A percentile compares a stretch with the other conserved stretches of the same genome.
Evolutionary conservation across 129 eudicot genomes (phyloP).

Genomic region (Ambrosia artemisiifolia): DNA sequence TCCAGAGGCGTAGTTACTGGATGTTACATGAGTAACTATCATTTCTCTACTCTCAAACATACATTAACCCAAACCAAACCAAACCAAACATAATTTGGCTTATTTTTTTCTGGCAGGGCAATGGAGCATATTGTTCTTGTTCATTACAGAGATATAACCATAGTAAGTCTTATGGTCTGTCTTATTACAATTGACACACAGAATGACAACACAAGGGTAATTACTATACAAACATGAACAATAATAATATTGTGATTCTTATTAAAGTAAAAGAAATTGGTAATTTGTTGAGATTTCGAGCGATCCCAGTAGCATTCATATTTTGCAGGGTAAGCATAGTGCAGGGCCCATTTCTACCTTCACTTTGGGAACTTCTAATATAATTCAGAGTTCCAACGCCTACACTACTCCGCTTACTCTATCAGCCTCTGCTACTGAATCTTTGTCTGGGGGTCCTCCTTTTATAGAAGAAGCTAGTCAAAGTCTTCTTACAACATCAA

Average conservation of each 20-base stretch:
- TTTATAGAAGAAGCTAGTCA: conserved; percentile 56
- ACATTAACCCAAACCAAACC: too few relatives aligned
- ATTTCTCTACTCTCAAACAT: background rate
- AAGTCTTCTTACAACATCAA: conserved; percentile 33
- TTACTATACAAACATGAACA: background rate
- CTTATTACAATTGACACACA: background rate
- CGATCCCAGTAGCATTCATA: conserved; percentile 20
- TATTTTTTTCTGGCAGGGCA: conserved; percentile 48
- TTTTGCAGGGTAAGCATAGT: conserved; percentile 37
- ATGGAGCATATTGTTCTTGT: conserved; percentile 96
- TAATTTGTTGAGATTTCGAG: too few relatives aligned
- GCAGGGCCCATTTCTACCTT: conserved; percentile 40
- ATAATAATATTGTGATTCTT: background rate
- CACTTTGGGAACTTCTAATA: conserved; percentile 48
- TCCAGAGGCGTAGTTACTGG: conserved; percentile 98
- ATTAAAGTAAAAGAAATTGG: background rate
- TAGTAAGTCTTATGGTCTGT: conserved; percentile 50
- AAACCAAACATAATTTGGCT: too few relatives aligned
- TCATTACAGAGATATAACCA: conserved; percentile 86
- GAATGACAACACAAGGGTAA: background rate
- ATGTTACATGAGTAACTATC: conserved; percentile 82
- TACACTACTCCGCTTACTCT: conserved; percentile 39
- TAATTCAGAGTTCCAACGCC: conserved; percentile 57
- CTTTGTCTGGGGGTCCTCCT: conserved; percentile 42
- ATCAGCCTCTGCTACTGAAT: conserved; percentile 36